Evolutionary conservation across 2,329 filamentous ascomycete genomes (phyloP).

Genomic region (Aspergillus ustus): DNA sequence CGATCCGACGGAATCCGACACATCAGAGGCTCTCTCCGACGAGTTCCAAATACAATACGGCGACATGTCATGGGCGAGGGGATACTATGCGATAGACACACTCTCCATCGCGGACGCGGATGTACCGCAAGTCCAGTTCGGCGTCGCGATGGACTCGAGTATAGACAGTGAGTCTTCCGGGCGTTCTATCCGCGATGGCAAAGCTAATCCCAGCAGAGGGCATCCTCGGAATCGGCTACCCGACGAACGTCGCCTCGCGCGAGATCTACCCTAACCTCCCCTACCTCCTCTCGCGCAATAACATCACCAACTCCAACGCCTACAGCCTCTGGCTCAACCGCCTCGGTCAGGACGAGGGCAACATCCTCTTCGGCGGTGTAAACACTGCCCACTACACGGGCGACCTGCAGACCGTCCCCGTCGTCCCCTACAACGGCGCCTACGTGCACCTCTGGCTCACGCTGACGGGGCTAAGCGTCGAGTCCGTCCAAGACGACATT

Average conservation of each 20-base stretch:
- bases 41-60: constrained; percentile 83
- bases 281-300: constrained; percentile 62
- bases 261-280: constrained; percentile 63
- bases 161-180: constrained; percentile 56
- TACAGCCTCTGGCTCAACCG: constrained; percentile 77
- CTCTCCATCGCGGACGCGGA: constrained; percentile 14
- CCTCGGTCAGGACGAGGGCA: constrained; percentile 64
- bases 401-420: constrained; percentile 65
- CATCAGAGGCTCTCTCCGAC: constrained; percentile 70
- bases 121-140: constrained; percentile 17
- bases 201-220: constrained; percentile 37
- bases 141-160: constrained; percentile 13
- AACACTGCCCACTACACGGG: constrained; percentile 67
- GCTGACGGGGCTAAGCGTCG: constrained; percentile 58
- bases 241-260: constrained; percentile 68
- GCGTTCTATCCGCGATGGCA: constrained; percentile 55
- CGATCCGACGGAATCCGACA: constrained; percentile 70
- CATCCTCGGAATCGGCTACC: constrained; percentile 82
- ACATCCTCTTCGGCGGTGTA: constrained; percentile 73
- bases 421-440: constrained; percentile 56
- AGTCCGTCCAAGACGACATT: constrained; percentile 34
- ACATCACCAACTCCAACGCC: constrained; percentile 65
- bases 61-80: constrained; percentile 73
- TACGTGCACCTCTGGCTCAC: constrained; percentile 69
- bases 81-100: constrained; percentile 66